Conservation (phyloP, 2,329 filamentous ascomycete species). For the Parastagonospora avenae region DNA sequence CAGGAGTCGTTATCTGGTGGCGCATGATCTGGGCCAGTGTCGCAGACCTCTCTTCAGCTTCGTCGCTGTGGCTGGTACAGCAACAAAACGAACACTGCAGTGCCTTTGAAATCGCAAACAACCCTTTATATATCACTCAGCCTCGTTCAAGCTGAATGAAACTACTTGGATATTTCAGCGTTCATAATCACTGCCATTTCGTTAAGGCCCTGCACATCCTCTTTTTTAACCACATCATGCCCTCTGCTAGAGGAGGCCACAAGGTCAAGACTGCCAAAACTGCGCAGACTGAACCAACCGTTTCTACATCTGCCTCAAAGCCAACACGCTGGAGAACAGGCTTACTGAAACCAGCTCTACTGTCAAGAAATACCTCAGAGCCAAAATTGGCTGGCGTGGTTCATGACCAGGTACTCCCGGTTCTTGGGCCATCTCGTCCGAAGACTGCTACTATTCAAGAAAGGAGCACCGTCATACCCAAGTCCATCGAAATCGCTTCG, state of each 20-base stretch:
- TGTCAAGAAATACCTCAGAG: neutral
- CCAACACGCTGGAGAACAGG: neutral
- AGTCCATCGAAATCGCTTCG: too few species aligned
- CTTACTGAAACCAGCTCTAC: neutral
- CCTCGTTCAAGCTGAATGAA: neutral
- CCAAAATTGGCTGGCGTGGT: neutral
- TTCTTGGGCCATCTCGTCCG: neutral
- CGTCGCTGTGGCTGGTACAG: too few species aligned
- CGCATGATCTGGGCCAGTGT: too few species aligned
- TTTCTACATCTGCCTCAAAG: neutral
- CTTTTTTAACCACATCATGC: neutral
- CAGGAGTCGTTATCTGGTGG: too few species aligned
- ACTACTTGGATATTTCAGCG: neutral
- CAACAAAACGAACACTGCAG: too few species aligned
- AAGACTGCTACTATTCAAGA: neutral
- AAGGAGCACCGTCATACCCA: too few species aligned
- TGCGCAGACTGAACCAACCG: neutral
- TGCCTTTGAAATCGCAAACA: too few species aligned
- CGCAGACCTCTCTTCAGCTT: too few species aligned
- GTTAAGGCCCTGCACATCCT: neutral
- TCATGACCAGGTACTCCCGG: neutral
- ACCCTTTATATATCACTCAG: neutral
- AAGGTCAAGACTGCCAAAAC: slow-evolving; percentile 1
- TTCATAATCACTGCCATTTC: neutral
- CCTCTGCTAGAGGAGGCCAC: slow-evolving; percentile 1